Evolutionary conservation across 2,329 filamentous ascomycete genomes (phyloP), one percentile per base, ranked within the genome.

Genomic region (Fusarium floridanum): DNA sequence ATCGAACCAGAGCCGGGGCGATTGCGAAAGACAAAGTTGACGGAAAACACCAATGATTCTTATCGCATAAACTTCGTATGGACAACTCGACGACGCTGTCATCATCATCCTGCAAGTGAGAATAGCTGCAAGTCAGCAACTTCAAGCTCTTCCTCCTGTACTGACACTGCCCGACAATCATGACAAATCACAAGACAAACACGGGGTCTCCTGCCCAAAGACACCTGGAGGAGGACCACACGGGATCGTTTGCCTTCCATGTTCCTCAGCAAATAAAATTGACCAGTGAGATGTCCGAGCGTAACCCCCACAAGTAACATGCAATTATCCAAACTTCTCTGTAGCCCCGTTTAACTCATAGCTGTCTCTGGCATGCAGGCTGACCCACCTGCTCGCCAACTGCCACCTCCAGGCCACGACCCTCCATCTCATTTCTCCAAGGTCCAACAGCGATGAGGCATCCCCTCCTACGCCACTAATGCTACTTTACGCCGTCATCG

Each of bases 261-360:
- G 48, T 53, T 53, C 50, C 29, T 12, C 32, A 36, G 53, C 53
- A 56, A 56, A 56, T 39, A 50, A 61, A 36, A 68, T 71, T 50
- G 64, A 70, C 57, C 64, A 66, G 64, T 64, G 39, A 73, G 39
- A 20, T 60, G 70, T 57, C 72, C 71, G 61, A 76, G 76, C 75
- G 67, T 36, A 65, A 68, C 67, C 61, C 70, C 73, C 73, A 75
- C 67, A 66, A 45, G n/a, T 41, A 36, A 10, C 11, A 73, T 75
- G 68, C 57, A 73, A 70, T 34, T 75, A 76, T 24, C 68, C 53
- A 45, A 20, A 55, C 27, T 41, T 37, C 43, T 24, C 59, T 66
- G 17, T 48, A 48, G 37, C 55, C 50, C 65, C 62, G 37, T 50
- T 65, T 67, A 53, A 65, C 55, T 61, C 61, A 75, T 68, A 62